phyloP scores from a whole-genome alignment of 805 yeast genomes.

The Metschnikowia noctiluminum region DNA sequence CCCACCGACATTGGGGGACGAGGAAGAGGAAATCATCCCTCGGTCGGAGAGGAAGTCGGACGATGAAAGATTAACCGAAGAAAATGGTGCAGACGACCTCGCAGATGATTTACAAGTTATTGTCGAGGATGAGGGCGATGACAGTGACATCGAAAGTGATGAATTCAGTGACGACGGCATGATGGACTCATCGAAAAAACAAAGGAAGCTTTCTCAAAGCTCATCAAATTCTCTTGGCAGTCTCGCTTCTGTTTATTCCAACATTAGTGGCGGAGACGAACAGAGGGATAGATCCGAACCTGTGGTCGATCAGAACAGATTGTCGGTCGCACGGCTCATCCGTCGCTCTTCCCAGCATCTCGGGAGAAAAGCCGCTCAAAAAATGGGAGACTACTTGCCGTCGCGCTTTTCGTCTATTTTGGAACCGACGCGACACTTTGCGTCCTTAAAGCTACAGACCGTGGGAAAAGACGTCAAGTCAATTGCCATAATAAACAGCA shows the following conservation, averaged over 20 bases:
- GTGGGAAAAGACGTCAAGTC: slow-evolving; percentile 40
- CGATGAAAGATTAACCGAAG: not conserved
- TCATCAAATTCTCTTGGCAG: slow-evolving; percentile 36
- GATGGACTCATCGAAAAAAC: slow-evolving; percentile 26
- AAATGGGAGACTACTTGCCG: slow-evolving; percentile 85
- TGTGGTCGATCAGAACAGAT: slow-evolving; percentile 63
- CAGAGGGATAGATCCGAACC: slow-evolving; percentile 47
- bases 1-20: slow-evolving; percentile 12
- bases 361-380: slow-evolving; percentile 80
- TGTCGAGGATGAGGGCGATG: slow-evolving; percentile 23
- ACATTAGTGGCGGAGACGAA: slow-evolving; percentile 20
- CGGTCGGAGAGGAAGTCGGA: not conserved
- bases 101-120: slow-evolving; percentile 23
- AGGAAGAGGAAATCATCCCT: not conserved
- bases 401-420: slow-evolving; percentile 74
- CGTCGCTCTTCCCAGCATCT: slow-evolving; percentile 74
- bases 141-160: slow-evolving; percentile 26
- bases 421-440: slow-evolving; percentile 91
- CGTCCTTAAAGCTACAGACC: slow-evolving; percentile 67
- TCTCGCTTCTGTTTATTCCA: slow-evolving; percentile 27
- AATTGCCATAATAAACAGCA: slow-evolving; percentile 43
- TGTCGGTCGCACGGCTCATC: slow-evolving; percentile 71
- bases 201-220: slow-evolving; percentile 38
- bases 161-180: slow-evolving; percentile 25
- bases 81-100: slow-evolving; percentile 10